These are phyloP conservation scores for Verticillium zaregamsianum DNA, from an alignment of 2,329 filamentous ascomycete genomes.

Conservation along the genomic window DNA sequence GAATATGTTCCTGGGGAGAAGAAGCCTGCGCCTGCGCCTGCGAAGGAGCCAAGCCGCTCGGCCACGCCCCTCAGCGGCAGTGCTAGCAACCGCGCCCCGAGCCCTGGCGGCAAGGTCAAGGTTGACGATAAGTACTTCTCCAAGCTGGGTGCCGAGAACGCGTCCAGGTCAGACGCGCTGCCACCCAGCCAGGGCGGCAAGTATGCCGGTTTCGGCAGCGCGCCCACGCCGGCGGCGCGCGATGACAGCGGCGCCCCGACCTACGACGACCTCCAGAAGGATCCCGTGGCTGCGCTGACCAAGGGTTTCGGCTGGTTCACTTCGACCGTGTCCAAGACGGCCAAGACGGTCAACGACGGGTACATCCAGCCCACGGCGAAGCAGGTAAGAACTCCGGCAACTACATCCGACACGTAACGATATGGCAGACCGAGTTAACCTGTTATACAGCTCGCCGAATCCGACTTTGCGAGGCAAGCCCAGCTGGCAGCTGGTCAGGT, in stretches of 20 bases:
- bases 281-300: slow-evolving; percentile 81
- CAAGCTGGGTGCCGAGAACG: slow-evolving; percentile 77
- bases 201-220: slow-evolving; percentile 85
- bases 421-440: not conserved
- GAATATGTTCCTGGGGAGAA: slow-evolving; percentile 78
- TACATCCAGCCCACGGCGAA: slow-evolving; percentile 92
- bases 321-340: slow-evolving; percentile 81
- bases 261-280: slow-evolving; percentile 85
- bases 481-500: slow-evolving; percentile 60
- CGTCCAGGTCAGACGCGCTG: slow-evolving; percentile 65
- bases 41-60: slow-evolving; percentile 31
- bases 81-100: slow-evolving; percentile 34
- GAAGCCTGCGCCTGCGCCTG: slow-evolving; percentile 35
- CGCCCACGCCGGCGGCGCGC: slow-evolving; percentile 50
- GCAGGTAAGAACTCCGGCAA: slow-evolving; percentile 53
- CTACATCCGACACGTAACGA: not conserved
- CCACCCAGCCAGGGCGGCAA: slow-evolving; percentile 91
- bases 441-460: slow-evolving; percentile 64
- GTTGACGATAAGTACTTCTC: slow-evolving; percentile 90
- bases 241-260: slow-evolving; percentile 52
- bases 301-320: slow-evolving; percentile 96
- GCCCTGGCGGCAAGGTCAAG: slow-evolving; percentile 47
- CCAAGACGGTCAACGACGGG: slow-evolving; percentile 84
- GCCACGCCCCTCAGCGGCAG: slow-evolving; percentile 36
- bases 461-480: slow-evolving; percentile 68